Evolutionary conservation across 345 rosid species (phyloP).

Genomic region (Populus simonii): DNA sequence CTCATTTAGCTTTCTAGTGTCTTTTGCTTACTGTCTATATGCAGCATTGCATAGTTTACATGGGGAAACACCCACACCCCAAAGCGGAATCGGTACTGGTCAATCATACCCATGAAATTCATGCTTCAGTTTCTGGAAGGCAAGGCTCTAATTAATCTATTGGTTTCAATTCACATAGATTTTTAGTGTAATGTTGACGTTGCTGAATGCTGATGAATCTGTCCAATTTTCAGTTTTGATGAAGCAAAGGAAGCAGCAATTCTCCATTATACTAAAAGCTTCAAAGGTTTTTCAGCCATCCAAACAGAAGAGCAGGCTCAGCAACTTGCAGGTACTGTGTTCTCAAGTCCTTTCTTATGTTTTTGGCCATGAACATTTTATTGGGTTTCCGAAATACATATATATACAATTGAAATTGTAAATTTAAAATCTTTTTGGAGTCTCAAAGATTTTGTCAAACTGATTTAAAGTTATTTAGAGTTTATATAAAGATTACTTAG

Average conservation of each 20-base stretch:
- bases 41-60: conserved; percentile 53
- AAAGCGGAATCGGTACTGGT: conserved; percentile 35
- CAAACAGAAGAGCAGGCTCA: conserved; percentile 44
- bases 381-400: too few species aligned
- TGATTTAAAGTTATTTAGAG: too few species aligned
- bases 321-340: conserved; percentile 24
- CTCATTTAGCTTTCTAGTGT: too few species aligned
- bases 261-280: conserved; percentile 51
- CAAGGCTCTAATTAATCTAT: neutral
- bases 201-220: neutral
- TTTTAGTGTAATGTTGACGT: neutral
- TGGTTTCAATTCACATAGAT: neutral
- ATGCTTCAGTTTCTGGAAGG: conserved; percentile 44
- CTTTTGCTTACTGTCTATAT: neutral
- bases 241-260: conserved; percentile 31
- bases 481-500: too few species aligned
- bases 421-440: too few species aligned
- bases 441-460: too few species aligned
- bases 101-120: conserved; percentile 38
- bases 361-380: neutral
- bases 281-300: conserved; percentile 52
- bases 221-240: conserved; percentile 27
- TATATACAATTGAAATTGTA: too few species aligned
- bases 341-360: neutral
- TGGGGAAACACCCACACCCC: conserved; percentile 49